phyloP scores from a whole-genome alignment of 1,284 basidiomycete species.

The Ceratobasidium sp. region DNA sequence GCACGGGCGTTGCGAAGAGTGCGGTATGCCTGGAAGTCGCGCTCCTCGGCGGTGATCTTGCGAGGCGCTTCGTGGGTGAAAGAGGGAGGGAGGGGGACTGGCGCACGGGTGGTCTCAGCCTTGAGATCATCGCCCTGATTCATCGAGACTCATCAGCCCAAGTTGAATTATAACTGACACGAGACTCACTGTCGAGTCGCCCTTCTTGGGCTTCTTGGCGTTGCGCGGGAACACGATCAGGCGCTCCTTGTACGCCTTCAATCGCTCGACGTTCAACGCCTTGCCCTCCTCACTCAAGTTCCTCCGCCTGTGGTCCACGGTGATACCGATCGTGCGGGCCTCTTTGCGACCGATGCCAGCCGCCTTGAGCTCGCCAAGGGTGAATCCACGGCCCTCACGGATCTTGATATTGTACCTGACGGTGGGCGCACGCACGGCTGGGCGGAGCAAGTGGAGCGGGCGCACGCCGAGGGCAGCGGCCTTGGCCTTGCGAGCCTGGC shows the following conservation, averaged over 20 bases:
- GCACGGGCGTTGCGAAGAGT: conserved; percentile 90
- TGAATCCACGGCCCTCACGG: conserved; percentile 97
- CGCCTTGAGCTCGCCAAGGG: conserved; percentile 93
- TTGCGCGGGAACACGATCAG: conserved; percentile 96
- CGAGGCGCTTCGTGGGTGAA: conserved; percentile 85
- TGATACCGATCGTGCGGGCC: conserved; percentile 91
- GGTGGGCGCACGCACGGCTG: conserved; percentile 96
- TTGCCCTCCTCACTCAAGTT: conserved; percentile 98
- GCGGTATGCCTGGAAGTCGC: conserved; percentile 86
- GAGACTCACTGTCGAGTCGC: conserved; percentile 81
- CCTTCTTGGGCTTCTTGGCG: conserved; percentile 93
- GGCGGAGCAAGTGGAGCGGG: conserved; percentile 91
- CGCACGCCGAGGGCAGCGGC: conserved; percentile 92
- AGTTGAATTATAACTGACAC: conserved; percentile 26
- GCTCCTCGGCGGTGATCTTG: conserved; percentile 93
- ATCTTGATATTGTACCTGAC: conserved; percentile 99
- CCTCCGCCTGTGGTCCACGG: conserved; percentile 96
- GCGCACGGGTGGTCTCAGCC: conserved; percentile 76
- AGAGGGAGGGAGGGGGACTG: conserved; percentile 73
- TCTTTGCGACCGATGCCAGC: conserved; percentile 96
- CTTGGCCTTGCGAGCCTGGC: conserved; percentile 91
- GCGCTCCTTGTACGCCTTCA: conserved; percentile 91
- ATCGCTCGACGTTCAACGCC: conserved; percentile 91
- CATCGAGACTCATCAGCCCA: conserved; percentile 2
- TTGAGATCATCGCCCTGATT: conserved; percentile 83